Percentiles rank a stretch among this genome's conserved stretches.
phyloP scores from a whole-genome alignment of 2,329 filamentous ascomycete species.

The Leptoxyphium fumago region DNA sequence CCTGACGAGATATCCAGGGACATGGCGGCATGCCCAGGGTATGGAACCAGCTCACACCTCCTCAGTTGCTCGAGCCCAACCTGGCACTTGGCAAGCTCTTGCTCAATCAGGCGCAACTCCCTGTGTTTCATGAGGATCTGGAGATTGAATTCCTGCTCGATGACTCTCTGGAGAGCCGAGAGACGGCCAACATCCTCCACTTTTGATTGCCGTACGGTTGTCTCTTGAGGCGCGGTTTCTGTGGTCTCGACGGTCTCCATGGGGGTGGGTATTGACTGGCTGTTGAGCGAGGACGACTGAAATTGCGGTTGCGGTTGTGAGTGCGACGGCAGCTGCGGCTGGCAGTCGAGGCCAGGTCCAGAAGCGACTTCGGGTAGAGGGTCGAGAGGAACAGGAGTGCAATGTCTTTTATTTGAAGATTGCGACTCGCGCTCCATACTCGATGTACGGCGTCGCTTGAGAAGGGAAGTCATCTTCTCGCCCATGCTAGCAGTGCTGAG shows the following conservation, averaged over 20 bases:
- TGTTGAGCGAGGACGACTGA: background rate
- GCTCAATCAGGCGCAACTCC: slow-evolving; percentile 84
- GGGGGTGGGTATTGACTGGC: background rate
- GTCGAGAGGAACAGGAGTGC: slow-evolving; percentile 6
- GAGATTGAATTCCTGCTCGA: slow-evolving; percentile 77
- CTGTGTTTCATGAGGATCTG: slow-evolving; percentile 91
- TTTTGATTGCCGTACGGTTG: background rate
- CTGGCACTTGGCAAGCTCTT: slow-evolving; percentile 93
- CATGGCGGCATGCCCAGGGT: slow-evolving; percentile 55
- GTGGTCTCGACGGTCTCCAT: background rate
- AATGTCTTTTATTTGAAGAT: background rate
- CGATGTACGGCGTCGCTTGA: slow-evolving; percentile 45
- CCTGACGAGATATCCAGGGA: slow-evolving; percentile 59
- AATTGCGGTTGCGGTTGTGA: slow-evolving; percentile 10
- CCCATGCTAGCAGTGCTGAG: slow-evolving; percentile 27
- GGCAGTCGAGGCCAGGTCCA: background rate
- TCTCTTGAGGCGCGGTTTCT: background rate
- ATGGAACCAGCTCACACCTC: slow-evolving; percentile 82
- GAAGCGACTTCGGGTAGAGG: slow-evolving; percentile 4
- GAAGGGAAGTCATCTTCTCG: slow-evolving; percentile 31
- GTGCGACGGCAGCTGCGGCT: slow-evolving; percentile 15
- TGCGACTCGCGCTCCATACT: slow-evolving; percentile 24
- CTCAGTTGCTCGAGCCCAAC: slow-evolving; percentile 84
- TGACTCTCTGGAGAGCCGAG: slow-evolving; percentile 46
- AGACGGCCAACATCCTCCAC: background rate